Conservation (phyloP, 2,329 filamentous ascomycete species). For the Rhytidhysteron rufulum region DNA sequence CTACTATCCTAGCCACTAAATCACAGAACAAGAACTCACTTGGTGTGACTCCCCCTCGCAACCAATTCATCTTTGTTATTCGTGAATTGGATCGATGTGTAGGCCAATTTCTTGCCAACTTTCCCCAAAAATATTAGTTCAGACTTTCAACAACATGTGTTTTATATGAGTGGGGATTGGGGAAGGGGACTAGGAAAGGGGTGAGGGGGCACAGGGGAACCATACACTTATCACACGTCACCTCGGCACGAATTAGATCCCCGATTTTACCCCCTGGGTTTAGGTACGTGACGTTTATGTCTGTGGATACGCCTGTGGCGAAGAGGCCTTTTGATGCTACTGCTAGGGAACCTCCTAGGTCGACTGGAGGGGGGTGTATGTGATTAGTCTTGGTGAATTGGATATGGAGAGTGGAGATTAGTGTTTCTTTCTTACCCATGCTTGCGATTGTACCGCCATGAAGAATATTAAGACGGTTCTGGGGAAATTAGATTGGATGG, state of each 20-base stretch:
- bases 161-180: too few species aligned
- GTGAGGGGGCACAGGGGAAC: not conserved
- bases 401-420: not conserved
- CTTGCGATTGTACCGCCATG: slow-evolving; percentile 77
- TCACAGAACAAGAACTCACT: slow-evolving; percentile 39
- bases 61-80: slow-evolving; percentile 58
- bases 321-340: slow-evolving; percentile 63
- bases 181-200: not conserved
- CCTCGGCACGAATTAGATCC: slow-evolving; percentile 57
- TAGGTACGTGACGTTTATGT: slow-evolving; percentile 64
- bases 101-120: slow-evolving; percentile 65
- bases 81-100: slow-evolving; percentile 58
- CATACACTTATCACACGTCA: slow-evolving; percentile 62
- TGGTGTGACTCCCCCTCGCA: slow-evolving; percentile 65
- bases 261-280: slow-evolving; percentile 61
- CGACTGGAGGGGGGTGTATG: slow-evolving; percentile 40
- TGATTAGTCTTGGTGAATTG: not conserved
- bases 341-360: slow-evolving; percentile 63
- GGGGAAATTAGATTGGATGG: not conserved
- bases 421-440: slow-evolving; percentile 45
- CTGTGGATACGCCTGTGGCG: slow-evolving; percentile 64
- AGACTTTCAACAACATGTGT: too few species aligned
- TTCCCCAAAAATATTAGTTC: not conserved
- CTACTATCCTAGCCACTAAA: not conserved
- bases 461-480: slow-evolving; percentile 74